A percentile compares a stretch with the other conserved stretches of the same genome.
These are phyloP conservation scores for Cardamine occulta DNA, from an alignment of 345 rosid species.

Conservation along the genomic window DNA sequence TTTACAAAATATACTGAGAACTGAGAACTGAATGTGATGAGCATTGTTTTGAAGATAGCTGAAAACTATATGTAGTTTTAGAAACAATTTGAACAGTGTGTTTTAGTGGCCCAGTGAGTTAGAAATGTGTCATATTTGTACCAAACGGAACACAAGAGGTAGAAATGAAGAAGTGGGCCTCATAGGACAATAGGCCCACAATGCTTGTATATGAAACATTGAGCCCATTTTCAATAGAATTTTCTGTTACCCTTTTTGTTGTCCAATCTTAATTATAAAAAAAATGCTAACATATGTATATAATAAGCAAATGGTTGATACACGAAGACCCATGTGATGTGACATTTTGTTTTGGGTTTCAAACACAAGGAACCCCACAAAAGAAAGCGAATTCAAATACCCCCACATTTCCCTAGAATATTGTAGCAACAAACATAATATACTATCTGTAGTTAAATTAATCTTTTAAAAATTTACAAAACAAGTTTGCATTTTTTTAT, in stretches of 20 bases:
- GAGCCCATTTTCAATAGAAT: not conserved
- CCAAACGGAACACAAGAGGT: no score
- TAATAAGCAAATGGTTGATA: conserved; percentile 13
- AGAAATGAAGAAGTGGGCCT: not conserved
- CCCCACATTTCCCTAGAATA: conserved; percentile 4
- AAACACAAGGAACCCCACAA: conserved; percentile 6
- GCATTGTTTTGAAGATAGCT: not conserved
- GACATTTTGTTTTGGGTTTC: conserved; percentile 24
- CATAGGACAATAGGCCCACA: not conserved
- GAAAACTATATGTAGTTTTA: not conserved
- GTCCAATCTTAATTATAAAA: no score
- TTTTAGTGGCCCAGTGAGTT: not conserved
- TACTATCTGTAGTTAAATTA: not conserved
- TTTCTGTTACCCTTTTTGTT: not conserved
- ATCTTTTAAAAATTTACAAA: not conserved
- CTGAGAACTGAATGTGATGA: no score
- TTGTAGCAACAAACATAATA: not conserved
- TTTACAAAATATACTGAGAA: not conserved
- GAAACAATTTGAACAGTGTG: not conserved
- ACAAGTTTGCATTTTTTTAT: not conserved
- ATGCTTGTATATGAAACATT: not conserved
- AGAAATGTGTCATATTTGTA: not conserved
- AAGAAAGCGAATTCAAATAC: not conserved
- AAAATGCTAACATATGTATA: no score
- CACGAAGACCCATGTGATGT: conserved; percentile 14